Percentiles rank a stretch among this genome's conserved stretches.
Conservation (phyloP, 2,329 filamentous ascomycete genomes). For the Alternaria sp. region DNA sequence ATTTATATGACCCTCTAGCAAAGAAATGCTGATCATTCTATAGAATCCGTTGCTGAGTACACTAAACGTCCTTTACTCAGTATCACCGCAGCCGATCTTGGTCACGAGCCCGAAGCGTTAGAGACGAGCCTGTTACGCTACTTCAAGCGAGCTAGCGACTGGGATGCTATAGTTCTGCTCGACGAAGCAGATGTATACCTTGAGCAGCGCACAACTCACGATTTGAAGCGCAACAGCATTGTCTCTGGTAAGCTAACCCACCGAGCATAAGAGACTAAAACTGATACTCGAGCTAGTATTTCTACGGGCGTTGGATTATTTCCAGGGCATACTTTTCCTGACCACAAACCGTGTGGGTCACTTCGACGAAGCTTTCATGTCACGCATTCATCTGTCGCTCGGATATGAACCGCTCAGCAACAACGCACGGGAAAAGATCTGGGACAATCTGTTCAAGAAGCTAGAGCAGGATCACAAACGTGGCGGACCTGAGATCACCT, state of each 20-base stretch:
- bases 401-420: not conserved
- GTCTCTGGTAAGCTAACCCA: no score
- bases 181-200: conserved; percentile 72
- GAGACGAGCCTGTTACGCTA: not conserved
- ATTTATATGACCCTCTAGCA: no score
- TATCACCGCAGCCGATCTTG: no score
- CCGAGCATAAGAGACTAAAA: no score
- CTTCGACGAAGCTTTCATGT: conserved; percentile 41
- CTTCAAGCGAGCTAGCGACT: not conserved
- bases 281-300: conserved; percentile 44
- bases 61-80: no score
- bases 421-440: not conserved
- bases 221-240: conserved; percentile 42
- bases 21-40: no score
- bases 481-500: not conserved
- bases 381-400: conserved; percentile 31
- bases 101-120: no score
- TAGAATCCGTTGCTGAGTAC: no score
- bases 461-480: not conserved
- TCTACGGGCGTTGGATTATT: conserved; percentile 40
- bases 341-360: conserved; percentile 44
- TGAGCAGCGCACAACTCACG: conserved; percentile 55
- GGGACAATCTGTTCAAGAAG: not conserved
- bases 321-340: conserved; percentile 42
- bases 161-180: conserved; percentile 54